A percentile compares a stretch with the other conserved stretches of the same genome.
Evolutionary conservation across 2,329 filamentous ascomycete species (phyloP).

Genomic region (Grosmannia huntii): DNA sequence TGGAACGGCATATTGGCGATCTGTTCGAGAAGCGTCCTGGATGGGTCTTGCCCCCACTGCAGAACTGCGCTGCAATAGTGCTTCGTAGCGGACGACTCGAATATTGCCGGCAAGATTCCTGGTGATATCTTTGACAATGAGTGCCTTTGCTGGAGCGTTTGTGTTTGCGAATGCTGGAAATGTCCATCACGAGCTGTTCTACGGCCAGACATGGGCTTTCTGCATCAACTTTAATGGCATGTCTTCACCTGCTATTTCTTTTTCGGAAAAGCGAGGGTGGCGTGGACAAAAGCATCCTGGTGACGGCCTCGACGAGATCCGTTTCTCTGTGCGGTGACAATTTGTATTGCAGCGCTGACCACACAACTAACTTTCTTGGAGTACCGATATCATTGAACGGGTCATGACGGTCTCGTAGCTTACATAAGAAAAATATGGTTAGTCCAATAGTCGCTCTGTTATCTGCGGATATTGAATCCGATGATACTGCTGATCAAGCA

Average conservation of each 20-base stretch:
- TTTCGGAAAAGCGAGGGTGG: background rate
- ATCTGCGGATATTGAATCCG: background rate
- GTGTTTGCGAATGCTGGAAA: background rate
- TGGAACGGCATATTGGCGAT: background rate
- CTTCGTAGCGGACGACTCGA: background rate
- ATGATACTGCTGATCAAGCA: background rate
- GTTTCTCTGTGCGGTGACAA: background rate
- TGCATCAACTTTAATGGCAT: background rate
- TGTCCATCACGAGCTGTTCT: background rate
- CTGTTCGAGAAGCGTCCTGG: background rate
- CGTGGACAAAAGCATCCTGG: background rate
- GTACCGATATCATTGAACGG: background rate
- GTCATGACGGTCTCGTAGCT: background rate
- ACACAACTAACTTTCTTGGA: background rate
- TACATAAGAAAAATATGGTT: background rate
- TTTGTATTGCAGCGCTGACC: background rate
- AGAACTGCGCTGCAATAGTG: background rate
- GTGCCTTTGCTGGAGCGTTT: background rate
- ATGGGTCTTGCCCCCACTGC: background rate
- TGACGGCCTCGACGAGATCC: background rate
- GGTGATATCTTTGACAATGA: background rate
- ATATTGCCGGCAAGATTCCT: background rate
- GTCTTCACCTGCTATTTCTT: background rate
- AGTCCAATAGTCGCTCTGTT: background rate
- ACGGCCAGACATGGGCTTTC: background rate